These are phyloP conservation scores for Solanum medicagineum DNA, from an alignment of 257 asterid species.

Conservation along the genomic window DNA sequence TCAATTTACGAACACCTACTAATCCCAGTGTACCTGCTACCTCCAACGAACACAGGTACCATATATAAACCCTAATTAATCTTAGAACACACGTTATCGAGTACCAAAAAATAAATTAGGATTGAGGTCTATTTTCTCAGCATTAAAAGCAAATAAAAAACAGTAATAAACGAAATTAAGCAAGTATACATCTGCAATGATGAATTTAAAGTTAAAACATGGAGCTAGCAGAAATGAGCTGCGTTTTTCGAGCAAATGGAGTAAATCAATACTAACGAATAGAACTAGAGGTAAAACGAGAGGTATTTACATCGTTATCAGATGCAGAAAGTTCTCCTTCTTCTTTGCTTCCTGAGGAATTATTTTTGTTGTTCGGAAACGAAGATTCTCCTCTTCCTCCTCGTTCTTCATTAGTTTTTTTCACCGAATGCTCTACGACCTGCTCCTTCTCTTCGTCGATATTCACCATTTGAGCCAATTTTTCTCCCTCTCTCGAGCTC, in stretches of 20 bases:
- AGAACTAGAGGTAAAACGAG: not conserved
- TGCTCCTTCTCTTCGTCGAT: not conserved
- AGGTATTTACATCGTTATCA: slow-evolving; percentile 3
- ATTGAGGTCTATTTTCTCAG: not conserved
- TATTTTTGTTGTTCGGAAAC: not conserved
- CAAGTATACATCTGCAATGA: not conserved
- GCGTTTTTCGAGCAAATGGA: not conserved
- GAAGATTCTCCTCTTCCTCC: not conserved
- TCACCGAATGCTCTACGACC: not conserved
- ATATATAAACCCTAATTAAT: not conserved
- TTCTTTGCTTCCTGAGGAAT: slow-evolving; percentile 15
- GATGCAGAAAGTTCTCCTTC: slow-evolving; percentile 34
- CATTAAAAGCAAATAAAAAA: not conserved
- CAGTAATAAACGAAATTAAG: not conserved
- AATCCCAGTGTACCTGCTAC: not conserved
- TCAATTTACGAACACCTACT: not conserved
- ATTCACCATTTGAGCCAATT: not conserved
- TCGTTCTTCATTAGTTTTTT: not conserved
- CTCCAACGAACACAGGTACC: not conserved
- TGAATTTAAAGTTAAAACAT: not conserved
- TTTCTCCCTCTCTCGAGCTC: not conserved
- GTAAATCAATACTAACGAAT: not conserved
- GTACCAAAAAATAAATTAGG: not conserved
- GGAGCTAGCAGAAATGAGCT: not conserved
- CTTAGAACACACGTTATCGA: not conserved